Conservation (phyloP, 108 stramenopile genomes). For the Skeletonema costatum region DNA sequence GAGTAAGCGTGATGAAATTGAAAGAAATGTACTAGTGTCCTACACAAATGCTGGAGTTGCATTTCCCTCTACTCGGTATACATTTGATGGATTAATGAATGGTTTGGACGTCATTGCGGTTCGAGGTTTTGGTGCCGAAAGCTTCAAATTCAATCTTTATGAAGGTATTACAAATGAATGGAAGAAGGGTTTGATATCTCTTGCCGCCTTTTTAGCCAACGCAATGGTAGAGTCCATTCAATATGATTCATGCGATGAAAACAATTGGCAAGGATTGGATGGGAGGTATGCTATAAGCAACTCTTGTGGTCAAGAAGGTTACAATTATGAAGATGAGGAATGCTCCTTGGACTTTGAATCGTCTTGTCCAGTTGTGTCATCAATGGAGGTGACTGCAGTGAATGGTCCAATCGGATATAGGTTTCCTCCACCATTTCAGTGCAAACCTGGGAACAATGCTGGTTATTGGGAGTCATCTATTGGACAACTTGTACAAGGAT, state of each 20-base stretch:
- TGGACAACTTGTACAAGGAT: slow-evolving; percentile 1
- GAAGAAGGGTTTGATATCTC: slow-evolving; percentile 6
- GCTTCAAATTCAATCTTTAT: slow-evolving; percentile 23
- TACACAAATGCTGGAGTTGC: slow-evolving; percentile 18
- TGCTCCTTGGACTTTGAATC: slow-evolving; percentile 27
- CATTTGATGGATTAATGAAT: slow-evolving; percentile 21
- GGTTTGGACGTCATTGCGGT: slow-evolving; percentile 20
- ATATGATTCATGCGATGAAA: slow-evolving; percentile 51
- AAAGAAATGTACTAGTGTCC: slow-evolving; percentile 27
- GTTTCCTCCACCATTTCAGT: slow-evolving; percentile 39
- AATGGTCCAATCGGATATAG: slow-evolving; percentile 13
- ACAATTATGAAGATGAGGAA: slow-evolving; percentile 46
- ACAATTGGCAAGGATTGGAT: slow-evolving; percentile 30
- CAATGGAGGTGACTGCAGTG: slow-evolving; percentile 45
- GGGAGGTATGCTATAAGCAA: slow-evolving; percentile 47
- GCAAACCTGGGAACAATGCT: slow-evolving; percentile 30
- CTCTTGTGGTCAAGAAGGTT: slow-evolving; percentile 44
- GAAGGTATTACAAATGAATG: slow-evolving; percentile 10
- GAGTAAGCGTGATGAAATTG: slow-evolving; percentile 18
- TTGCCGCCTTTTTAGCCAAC: slow-evolving; percentile 17
- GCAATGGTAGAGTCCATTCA: slow-evolving; percentile 50
- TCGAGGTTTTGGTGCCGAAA: slow-evolving; percentile 20
- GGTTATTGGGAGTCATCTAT: slow-evolving; percentile 47
- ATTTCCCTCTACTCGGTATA: slow-evolving; percentile 27
- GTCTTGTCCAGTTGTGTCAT: slow-evolving; percentile 37